A percentile compares a stretch with the other conserved stretches of the same genome.
phyloP scores from a whole-genome alignment of 2,329 filamentous ascomycete species.

The Aspergillus novofumigatus region DNA sequence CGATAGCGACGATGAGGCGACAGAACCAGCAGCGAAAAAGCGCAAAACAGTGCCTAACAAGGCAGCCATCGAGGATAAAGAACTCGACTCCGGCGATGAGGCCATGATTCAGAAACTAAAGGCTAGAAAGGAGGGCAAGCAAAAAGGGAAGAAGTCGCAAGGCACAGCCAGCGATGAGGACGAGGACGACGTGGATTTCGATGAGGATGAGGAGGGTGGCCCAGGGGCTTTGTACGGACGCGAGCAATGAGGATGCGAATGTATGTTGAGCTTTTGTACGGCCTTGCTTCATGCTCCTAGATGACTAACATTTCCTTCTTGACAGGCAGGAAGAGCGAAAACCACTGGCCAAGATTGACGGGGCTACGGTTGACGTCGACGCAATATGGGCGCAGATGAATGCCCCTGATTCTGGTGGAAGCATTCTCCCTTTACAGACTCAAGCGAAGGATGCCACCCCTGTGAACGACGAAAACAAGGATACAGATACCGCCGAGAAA shows the following conservation, averaged over 20 bases:
- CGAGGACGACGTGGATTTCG: slow-evolving; percentile 34
- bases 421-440: slow-evolving; percentile 9
- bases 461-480: slow-evolving; percentile 9
- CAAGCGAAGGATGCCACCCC: slow-evolving; percentile 12
- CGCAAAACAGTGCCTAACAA: slow-evolving; percentile 27
- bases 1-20: slow-evolving; percentile 25
- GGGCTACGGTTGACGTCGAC: slow-evolving; percentile 54
- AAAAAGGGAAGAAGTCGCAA: slow-evolving; percentile 31
- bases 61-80: slow-evolving; percentile 28
- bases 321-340: slow-evolving; percentile 45
- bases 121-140: slow-evolving; percentile 37
- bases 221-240: slow-evolving; percentile 52
- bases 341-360: slow-evolving; percentile 44
- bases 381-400: slow-evolving; percentile 53
- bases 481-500: slow-evolving; percentile 15
- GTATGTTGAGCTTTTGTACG: slow-evolving; percentile 25
- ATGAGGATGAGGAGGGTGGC: slow-evolving; percentile 43
- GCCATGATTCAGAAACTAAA: slow-evolving; percentile 50
- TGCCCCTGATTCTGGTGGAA: slow-evolving; percentile 21
- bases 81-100: slow-evolving; percentile 55
- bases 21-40: slow-evolving; percentile 37
- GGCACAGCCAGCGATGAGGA: slow-evolving; percentile 32
- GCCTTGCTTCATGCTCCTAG: neutral
- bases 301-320: neutral
- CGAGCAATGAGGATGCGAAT: slow-evolving; percentile 49